Base-by-base conservation (phyloP, 1,284 basidiomycete species). In the Neolentinus lepideus region DNA sequence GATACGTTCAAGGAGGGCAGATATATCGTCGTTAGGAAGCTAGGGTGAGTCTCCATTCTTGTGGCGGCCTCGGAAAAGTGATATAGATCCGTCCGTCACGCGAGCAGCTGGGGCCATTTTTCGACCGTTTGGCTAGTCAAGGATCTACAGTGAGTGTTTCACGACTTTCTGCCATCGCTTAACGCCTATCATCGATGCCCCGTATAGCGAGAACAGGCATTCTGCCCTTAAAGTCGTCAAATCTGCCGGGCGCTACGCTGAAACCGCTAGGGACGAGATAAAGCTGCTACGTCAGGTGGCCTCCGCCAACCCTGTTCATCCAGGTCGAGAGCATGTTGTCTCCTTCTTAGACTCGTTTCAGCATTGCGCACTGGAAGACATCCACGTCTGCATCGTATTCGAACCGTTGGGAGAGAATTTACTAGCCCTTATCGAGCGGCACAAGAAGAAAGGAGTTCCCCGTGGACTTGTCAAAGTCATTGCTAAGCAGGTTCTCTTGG, bases 221-320 rank as follows among this genome's bases (percentile, higher is more conserved):
- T 91, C 91, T 25, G 93, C 92, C 10, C 81, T 95, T 68, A 95
- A 95, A 69, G 87, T 95, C 47, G 92, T 94, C 70, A 94, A 94
- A 70, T 93, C 91, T n/a, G 88, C 88, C 16, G 81, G 83, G 38
- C 79, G 87, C 52, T 90, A 90, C 66, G 88, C 92, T 51, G 92
- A 94, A 66, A 94, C 92, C 2, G 93, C 92, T 26, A 81, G 87
- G 54, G 92, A 95, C 67, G 93, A 95, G 71, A 95, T 95, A 71
- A 90, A 91, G 68, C 78, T 95, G 51, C 79, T 95, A 43, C 84
- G 87, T 59, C 81, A 83, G 59, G 85, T 94, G 14, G 82, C 87
- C 59, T 80, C 83, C 22, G 83, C 87, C 60, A 87, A 88, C 63
- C 83, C 83, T 8, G 68, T 71, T 2, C 90, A 91, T 66, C 80